Conservation (phyloP, 1,284 basidiomycete genomes). For the Cryptococcus floricola region DNA sequence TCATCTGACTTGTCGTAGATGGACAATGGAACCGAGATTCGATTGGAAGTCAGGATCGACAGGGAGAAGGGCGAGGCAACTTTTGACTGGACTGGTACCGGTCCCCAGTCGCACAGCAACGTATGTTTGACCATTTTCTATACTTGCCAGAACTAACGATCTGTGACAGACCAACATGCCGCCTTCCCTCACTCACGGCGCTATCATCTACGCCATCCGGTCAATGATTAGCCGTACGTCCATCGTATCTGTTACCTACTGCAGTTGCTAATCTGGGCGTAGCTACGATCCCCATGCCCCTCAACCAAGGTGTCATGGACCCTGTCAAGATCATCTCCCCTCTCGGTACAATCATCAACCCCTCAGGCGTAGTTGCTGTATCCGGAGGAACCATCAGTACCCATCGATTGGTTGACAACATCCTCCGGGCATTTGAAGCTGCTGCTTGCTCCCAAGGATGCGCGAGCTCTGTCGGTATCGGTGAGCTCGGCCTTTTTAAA, state of each 20-base stretch:
- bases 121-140: too few relatives aligned
- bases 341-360: conserved; percentile 68
- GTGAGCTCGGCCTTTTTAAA: background rate
- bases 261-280: background rate
- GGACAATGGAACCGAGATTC: conserved; percentile 35
- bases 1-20: conserved; percentile 1
- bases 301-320: conserved; percentile 84
- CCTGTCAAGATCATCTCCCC: conserved; percentile 68
- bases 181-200: conserved; percentile 80
- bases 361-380: conserved; percentile 78
- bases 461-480: conserved; percentile 79
- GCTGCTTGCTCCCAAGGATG: conserved; percentile 83
- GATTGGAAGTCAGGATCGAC: conserved; percentile 73
- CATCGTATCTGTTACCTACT: background rate
- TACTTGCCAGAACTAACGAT: too few relatives aligned
- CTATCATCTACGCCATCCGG: conserved; percentile 73
- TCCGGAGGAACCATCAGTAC: conserved; percentile 89
- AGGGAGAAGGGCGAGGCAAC: conserved; percentile 70
- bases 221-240: conserved; percentile 52
- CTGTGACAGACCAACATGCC: conserved; percentile 69
- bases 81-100: conserved; percentile 81
- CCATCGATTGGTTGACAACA: conserved; percentile 89
- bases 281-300: conserved; percentile 60
- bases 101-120: too few relatives aligned
- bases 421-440: conserved; percentile 85